These are phyloP conservation scores for Thielaviopsis ethacetica DNA, from an alignment of 2,329 filamentous ascomycete genomes.

Conservation along the genomic window DNA sequence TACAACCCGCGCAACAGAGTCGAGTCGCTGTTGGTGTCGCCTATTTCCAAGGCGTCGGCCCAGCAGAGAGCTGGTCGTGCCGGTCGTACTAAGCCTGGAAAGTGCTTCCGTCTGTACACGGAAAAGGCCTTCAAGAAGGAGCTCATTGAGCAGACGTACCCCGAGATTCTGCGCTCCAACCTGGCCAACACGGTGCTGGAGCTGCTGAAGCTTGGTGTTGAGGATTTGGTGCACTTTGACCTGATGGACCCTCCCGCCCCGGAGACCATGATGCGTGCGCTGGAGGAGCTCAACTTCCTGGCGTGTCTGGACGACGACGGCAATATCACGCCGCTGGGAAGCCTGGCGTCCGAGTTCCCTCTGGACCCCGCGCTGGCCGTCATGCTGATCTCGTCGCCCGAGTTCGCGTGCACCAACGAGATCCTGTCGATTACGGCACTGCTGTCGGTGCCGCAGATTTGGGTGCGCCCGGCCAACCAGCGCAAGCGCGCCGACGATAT, in stretches of 20 bases:
- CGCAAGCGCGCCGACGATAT: slow-evolving; percentile 92
- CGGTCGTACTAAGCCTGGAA: slow-evolving; percentile 93
- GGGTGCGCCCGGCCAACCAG: slow-evolving; percentile 69
- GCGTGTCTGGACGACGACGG: slow-evolving; percentile 94
- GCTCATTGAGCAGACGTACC: slow-evolving; percentile 91
- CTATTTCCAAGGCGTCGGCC: slow-evolving; percentile 93
- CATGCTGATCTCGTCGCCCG: slow-evolving; percentile 93
- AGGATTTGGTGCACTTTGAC: slow-evolving; percentile 95
- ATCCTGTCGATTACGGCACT: slow-evolving; percentile 89
- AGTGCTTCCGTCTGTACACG: slow-evolving; percentile 94
- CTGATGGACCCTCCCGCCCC: slow-evolving; percentile 96
- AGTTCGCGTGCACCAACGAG: slow-evolving; percentile 98
- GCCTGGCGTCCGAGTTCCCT: slow-evolving; percentile 84
- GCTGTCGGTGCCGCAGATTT: slow-evolving; percentile 86
- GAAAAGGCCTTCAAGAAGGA: slow-evolving; percentile 95
- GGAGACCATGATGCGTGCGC: slow-evolving; percentile 92
- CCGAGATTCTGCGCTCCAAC: slow-evolving; percentile 89
- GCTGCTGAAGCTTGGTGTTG: slow-evolving; percentile 89
- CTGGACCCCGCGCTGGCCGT: slow-evolving; percentile 87
- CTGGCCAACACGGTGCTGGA: slow-evolving; percentile 89
- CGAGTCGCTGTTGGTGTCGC: slow-evolving; percentile 91
- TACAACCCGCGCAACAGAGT: slow-evolving; percentile 96
- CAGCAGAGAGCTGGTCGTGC: slow-evolving; percentile 97
- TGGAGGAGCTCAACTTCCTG: slow-evolving; percentile 95
- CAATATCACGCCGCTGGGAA: slow-evolving; percentile 71